Base-by-base conservation (phyloP, 345 rosid genomes). In the Limnanthes douglasii region DNA sequence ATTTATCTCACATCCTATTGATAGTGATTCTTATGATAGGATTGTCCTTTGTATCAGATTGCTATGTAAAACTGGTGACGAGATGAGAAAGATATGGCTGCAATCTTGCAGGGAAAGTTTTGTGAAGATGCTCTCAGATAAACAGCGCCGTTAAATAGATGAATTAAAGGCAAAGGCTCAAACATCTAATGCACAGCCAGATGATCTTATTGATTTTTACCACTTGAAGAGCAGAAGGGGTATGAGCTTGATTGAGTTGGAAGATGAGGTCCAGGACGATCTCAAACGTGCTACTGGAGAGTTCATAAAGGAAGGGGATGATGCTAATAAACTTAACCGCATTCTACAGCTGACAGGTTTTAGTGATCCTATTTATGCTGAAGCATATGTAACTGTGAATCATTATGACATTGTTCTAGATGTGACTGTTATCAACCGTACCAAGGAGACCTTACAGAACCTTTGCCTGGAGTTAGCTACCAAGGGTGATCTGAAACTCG, bases 211-310 rank as follows among this genome's bases (percentile, higher is more conserved):
- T 26, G 81, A 79, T 46, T 79, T 79, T 75, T 79, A 74, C 57
- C 92, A 79, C 57, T 59, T 79, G 46, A 79, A 79, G 78, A 75
- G 92, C 54, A 60, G 92, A 56, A 79, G 72, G 92, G 92, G 92
- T 26, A 79, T 79, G 92, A 79, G 92, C 53, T 85, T 66, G 69
- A 70, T 79, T 37, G 92, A 79, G 54, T 60, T 79, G 73, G 92
- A 79, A 68, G 92, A 79, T 55, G 78, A 72, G 49, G 85, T 79
- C 45, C 85, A 79, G 53, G 92, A 79, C 43, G 92, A 79, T 66
- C 57, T 79, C 18, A 79, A 79, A 43, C 81, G 92, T 34, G 92
- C 92, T 17, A 79, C 92, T 29, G 92, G 92, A 35, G 92, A 79
- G 62, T 79, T 79, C 51, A 57, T 68, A 31, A 72, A 75, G 51